Evolutionary conservation across 2,329 filamentous ascomycete genomes (phyloP).

Genomic region (Tetracladium maxilliforme): DNA sequence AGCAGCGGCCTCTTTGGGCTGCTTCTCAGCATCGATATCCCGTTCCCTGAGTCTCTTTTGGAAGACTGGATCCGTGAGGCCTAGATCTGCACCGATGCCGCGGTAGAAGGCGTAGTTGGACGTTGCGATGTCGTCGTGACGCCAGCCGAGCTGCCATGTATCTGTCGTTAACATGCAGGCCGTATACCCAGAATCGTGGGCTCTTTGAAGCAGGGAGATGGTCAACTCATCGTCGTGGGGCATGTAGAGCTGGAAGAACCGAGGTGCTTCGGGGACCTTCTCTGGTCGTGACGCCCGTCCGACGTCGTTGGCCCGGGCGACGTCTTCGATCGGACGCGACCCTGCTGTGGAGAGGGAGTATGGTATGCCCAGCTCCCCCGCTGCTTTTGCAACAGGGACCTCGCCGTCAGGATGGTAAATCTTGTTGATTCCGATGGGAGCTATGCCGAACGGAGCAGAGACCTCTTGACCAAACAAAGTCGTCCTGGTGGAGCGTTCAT

Average conservation of each 20-base stretch:
- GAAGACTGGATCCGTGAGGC: slow-evolving; percentile 44
- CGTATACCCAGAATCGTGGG: slow-evolving; percentile 35
- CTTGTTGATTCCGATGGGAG: slow-evolving; percentile 50
- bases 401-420: slow-evolving; percentile 47
- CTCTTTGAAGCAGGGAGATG: slow-evolving; percentile 36
- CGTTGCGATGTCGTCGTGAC: slow-evolving; percentile 38
- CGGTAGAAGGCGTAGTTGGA: slow-evolving; percentile 50
- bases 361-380: slow-evolving; percentile 40
- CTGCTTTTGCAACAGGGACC: slow-evolving; percentile 41
- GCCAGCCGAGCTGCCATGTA: slow-evolving; percentile 49
- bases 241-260: slow-evolving; percentile 52
- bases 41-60: slow-evolving; percentile 30
- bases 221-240: slow-evolving; percentile 47
- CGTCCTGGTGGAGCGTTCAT: slow-evolving; percentile 37
- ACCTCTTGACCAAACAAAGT: slow-evolving; percentile 45
- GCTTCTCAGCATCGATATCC: slow-evolving; percentile 34
- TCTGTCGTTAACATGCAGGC: slow-evolving; percentile 46
- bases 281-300: too few relatives aligned
- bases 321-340: slow-evolving; percentile 34
- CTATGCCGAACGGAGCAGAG: slow-evolving; percentile 46
- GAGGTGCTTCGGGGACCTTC: slow-evolving; percentile 14
- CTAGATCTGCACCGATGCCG: slow-evolving; percentile 41
- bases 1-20: slow-evolving; percentile 36
- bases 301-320: slow-evolving; percentile 36
- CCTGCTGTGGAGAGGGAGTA: slow-evolving; percentile 46